phyloP scores from a whole-genome alignment of 2,329 filamentous ascomycete genomes.

The Penicillium aurantiogriseum region DNA sequence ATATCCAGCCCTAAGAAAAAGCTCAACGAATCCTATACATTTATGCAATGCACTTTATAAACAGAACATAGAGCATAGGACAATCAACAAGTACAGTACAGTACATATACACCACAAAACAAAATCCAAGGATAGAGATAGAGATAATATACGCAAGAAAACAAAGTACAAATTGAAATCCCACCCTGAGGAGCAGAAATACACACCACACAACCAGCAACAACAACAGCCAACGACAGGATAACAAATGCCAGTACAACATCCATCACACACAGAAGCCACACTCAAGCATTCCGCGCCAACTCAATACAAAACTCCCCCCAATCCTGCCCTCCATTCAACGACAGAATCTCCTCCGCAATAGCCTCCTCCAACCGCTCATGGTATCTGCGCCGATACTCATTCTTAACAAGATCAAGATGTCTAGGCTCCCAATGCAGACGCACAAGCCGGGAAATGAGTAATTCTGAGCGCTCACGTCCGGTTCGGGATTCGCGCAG shows the following conservation, averaged over 20 bases:
- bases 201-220: neutral
- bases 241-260: neutral
- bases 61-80: neutral
- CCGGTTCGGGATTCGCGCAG: slow-evolving; percentile 69
- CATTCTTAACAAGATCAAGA: slow-evolving; percentile 72
- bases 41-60: neutral
- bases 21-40: neutral
- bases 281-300: slow-evolving; percentile 31
- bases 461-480: slow-evolving; percentile 76
- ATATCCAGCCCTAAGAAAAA: neutral
- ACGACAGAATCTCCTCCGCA: slow-evolving; percentile 67
- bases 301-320: slow-evolving; percentile 72
- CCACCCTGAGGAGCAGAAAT: neutral
- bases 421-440: slow-evolving; percentile 91
- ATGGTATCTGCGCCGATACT: slow-evolving; percentile 76
- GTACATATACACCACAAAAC: neutral
- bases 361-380: slow-evolving; percentile 74
- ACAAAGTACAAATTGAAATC: neutral
- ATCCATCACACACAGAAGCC: neutral
- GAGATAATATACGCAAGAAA: neutral
- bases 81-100: neutral
- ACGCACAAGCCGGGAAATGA: slow-evolving; percentile 82
- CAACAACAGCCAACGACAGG: neutral
- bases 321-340: slow-evolving; percentile 57
- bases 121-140: neutral